Conservation (phyloP, 768 basidiomycete genomes). For the Termitomyces eurrhizus region DNA sequence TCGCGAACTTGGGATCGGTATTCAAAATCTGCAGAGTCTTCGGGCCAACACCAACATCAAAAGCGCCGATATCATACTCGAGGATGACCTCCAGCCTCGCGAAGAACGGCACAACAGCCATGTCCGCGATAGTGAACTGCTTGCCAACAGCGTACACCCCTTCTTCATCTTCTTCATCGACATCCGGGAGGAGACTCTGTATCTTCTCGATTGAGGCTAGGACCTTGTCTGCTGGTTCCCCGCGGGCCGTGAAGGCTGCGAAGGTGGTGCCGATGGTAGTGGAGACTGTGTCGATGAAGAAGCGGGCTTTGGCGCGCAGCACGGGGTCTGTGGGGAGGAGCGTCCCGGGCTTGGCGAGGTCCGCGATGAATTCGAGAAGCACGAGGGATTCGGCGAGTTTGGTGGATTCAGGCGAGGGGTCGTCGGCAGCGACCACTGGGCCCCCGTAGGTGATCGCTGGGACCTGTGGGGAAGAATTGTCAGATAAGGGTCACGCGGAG, state of each 20-base stretch:
- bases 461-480: conserved; percentile 25
- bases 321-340: conserved; percentile 57
- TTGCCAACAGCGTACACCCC: conserved; percentile 38
- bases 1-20: conserved; percentile 42
- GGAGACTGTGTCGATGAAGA: conserved; percentile 56
- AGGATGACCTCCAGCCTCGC: conserved; percentile 44
- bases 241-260: conserved; percentile 31
- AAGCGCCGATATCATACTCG: conserved; percentile 50
- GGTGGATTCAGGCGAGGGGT: conserved; percentile 54
- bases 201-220: conserved; percentile 40
- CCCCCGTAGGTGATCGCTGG: conserved; percentile 63
- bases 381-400: conserved; percentile 66
- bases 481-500: too few species aligned
- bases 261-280: conserved; percentile 41
- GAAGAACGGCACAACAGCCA: conserved; percentile 56
- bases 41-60: conserved; percentile 41
- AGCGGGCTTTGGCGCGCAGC: conserved; percentile 52
- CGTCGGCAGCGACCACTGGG: conserved; percentile 47
- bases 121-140: conserved; percentile 61
- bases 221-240: conserved; percentile 38
- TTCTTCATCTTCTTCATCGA: conserved; percentile 14
- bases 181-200: conserved; percentile 44
- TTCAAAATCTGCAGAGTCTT: conserved; percentile 39
- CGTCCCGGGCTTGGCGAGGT: conserved; percentile 40
- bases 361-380: conserved; percentile 64